A percentile compares a stretch with the other conserved stretches of the same genome.
phyloP scores from a whole-genome alignment of 2,329 filamentous ascomycete genomes.

The Hymenoscyphus repandus region DNA sequence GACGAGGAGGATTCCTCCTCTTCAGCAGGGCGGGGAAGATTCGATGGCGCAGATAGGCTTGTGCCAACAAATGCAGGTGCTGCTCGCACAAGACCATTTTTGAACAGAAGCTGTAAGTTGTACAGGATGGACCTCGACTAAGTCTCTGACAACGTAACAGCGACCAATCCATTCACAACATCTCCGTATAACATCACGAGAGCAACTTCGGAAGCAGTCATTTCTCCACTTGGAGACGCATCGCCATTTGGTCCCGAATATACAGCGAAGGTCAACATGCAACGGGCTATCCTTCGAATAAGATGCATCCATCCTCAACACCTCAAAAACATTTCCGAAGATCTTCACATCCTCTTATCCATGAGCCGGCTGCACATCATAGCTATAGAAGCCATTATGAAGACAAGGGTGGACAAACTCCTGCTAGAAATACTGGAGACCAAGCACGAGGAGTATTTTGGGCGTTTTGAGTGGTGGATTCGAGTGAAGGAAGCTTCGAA shows the following conservation, averaged over 20 bases:
- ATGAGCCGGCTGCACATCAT: neutral
- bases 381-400: neutral
- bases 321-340: neutral
- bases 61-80: too few species aligned
- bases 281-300: neutral
- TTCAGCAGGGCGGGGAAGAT: too few species aligned
- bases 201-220: neutral
- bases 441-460: too few species aligned
- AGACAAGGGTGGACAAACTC: conserved; percentile 7
- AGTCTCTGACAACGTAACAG: too few species aligned
- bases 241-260: neutral
- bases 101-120: too few species aligned
- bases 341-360: neutral
- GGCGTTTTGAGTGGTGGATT: neutral
- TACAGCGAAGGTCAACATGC: neutral
- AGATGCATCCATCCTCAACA: neutral
- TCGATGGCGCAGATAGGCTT: too few species aligned
- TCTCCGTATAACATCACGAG: too few species aligned
- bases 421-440: neutral
- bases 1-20: too few species aligned
- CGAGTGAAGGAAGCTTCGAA: neutral
- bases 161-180: too few species aligned
- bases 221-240: neutral
- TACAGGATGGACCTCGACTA: too few species aligned
- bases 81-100: too few species aligned